A percentile compares a stretch with the other conserved stretches of the same genome.
These are phyloP conservation scores for Rozella allomycis DNA, from an alignment of 371 early-diverging fungal species.

Conservation along the genomic window DNA sequence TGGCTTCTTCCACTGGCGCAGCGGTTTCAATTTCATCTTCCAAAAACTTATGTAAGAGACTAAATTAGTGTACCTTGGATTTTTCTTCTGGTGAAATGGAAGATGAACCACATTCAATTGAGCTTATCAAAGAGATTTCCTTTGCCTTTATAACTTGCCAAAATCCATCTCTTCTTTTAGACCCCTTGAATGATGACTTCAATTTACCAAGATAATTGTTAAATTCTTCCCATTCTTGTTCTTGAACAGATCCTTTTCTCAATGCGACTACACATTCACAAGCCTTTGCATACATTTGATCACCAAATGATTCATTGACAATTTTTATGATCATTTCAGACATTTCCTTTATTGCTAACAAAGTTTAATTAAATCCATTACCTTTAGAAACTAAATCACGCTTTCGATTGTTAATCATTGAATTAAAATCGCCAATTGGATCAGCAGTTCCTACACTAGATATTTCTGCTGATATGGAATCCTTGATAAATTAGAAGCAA, in stretches of 20 bases:
- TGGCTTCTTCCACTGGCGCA: too few relatives aligned
- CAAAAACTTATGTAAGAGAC: too few relatives aligned
- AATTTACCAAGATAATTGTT: slow-evolving; percentile 16
- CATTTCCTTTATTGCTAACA: slow-evolving; percentile 33
- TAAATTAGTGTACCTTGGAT: too few relatives aligned
- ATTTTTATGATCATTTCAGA: slow-evolving; percentile 17
- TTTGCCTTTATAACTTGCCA: too few relatives aligned
- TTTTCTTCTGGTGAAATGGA: too few relatives aligned
- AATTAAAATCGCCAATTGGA: slow-evolving; percentile 36
- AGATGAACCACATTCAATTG: too few relatives aligned
- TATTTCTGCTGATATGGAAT: too few relatives aligned
- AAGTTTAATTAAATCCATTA: slow-evolving; percentile 3
- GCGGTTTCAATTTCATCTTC: too few relatives aligned
- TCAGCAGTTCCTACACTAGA: slow-evolving; percentile 21
- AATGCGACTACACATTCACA: slow-evolving; percentile 25
- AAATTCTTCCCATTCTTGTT: slow-evolving; percentile 17
- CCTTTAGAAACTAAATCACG: slow-evolving; percentile 19
- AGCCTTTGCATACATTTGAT: slow-evolving; percentile 24
- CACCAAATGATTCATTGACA: slow-evolving; percentile 28
- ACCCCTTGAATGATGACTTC: too few relatives aligned
- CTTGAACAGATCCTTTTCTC: slow-evolving; percentile 14
- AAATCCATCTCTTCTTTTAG: too few relatives aligned
- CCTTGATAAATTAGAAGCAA: too few relatives aligned
- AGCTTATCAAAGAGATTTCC: too few relatives aligned
- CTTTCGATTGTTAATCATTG: slow-evolving; percentile 19